Percentiles rank a stretch among this genome's conserved stretches.
These are phyloP conservation scores for Aspergillus brunneoviolaceus DNA, from an alignment of 2,329 filamentous ascomycete species.

Conservation along the genomic window DNA sequence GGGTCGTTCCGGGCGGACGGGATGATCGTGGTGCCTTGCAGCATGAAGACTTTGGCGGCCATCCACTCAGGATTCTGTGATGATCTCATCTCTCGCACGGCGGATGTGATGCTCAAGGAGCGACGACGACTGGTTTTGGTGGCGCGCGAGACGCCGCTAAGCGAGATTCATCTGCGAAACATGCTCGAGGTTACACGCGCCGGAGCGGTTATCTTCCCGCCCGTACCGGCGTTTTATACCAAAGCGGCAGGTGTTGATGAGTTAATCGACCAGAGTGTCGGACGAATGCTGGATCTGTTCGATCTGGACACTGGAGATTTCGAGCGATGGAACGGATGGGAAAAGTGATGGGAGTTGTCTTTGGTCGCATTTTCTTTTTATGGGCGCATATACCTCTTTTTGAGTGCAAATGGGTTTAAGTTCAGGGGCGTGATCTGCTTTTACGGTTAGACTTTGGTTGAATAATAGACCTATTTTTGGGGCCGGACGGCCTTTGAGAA, in stretches of 20 bases:
- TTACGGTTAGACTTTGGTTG: neutral
- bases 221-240: constrained; percentile 49
- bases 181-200: constrained; percentile 43
- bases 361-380: neutral
- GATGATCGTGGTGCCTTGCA: constrained; percentile 52
- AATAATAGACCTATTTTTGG: constrained; percentile 1
- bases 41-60: constrained; percentile 50
- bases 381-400: neutral
- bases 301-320: constrained; percentile 45
- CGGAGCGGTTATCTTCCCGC: constrained; percentile 48
- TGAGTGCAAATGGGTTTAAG: neutral
- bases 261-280: constrained; percentile 48
- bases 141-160: constrained; percentile 48
- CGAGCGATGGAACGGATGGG: constrained; percentile 16
- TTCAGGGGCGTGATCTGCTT: neutral
- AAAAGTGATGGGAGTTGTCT: neutral
- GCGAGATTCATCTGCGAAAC: constrained; percentile 48
- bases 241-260: constrained; percentile 42
- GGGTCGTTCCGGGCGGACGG: constrained; percentile 47
- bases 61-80: constrained; percentile 45
- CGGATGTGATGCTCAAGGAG: constrained; percentile 51
- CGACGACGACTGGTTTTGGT: constrained; percentile 41
- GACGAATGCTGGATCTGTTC: constrained; percentile 49
- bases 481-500: neutral
- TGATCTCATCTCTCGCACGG: constrained; percentile 48